Conservation (phyloP, 768 basidiomycete genomes). For the Pisolithus microcarpus region DNA sequence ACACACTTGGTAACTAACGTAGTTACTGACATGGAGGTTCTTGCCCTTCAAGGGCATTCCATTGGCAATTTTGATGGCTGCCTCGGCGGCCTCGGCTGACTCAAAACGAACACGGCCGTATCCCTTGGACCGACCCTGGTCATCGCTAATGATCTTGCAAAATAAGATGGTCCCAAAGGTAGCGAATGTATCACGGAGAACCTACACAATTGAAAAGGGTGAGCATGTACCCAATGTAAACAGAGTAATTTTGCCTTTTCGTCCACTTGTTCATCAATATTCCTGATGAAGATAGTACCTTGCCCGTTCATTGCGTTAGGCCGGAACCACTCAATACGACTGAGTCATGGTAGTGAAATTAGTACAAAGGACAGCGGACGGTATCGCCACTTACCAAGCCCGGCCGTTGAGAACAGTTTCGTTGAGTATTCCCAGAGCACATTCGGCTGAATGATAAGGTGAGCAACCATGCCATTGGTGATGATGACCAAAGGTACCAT, state of each 20-base stretch:
- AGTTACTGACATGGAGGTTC: constrained; percentile 96
- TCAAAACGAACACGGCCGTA: constrained; percentile 99
- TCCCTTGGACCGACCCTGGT: constrained; percentile 90
- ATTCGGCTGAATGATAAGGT: constrained; percentile 59
- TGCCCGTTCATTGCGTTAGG: constrained; percentile 99
- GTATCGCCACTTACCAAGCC: constrained; percentile 61
- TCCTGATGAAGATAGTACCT: constrained; percentile 99
- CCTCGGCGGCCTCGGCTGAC: constrained; percentile 91
- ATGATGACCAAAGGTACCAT: constrained; percentile 52
- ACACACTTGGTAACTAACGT: constrained; percentile 91
- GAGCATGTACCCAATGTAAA: not conserved
- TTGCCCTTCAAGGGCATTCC: constrained; percentile 99
- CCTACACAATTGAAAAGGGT: constrained; percentile 38
- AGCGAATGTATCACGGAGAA: constrained; percentile 98
- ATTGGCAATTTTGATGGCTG: constrained; percentile 96
- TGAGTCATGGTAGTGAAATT: constrained; percentile 22
- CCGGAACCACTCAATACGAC: constrained; percentile 99
- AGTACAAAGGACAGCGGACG: not conserved
- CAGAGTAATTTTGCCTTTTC: constrained; percentile 67
- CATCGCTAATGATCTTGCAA: constrained; percentile 97
- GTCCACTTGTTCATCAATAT: constrained; percentile 93
- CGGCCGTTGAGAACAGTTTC: constrained; percentile 98
- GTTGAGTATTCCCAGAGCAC: constrained; percentile 97
- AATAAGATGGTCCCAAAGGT: constrained; percentile 98
- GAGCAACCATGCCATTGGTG: not conserved